Base-by-base conservation (phyloP, 106 monocot species). In the Chionographis japonica region DNA sequence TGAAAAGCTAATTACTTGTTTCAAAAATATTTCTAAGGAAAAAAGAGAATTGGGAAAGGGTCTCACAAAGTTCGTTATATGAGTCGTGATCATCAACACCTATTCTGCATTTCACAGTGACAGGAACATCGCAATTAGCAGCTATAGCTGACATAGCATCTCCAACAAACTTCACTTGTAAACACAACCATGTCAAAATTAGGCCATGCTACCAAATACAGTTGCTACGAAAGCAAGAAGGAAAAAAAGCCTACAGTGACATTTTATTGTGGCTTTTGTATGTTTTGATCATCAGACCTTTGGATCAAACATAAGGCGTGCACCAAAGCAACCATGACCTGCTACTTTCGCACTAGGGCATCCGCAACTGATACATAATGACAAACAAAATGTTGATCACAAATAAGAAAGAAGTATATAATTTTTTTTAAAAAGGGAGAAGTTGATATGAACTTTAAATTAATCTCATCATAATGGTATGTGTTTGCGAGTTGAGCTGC, bases 251-350 rank as follows among this genome's bases (percentile, higher is more conserved):
- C 27, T 37, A 10, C 54, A 70, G 56, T 38, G 8, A 37, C 13
- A 16, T 16, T 43, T 20, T 14, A 75, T n/a, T 12, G 18, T 53
- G 19, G 3, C 54, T 63, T 53, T 15, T 2, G 8, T 39, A 43
- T 66, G 41, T 11, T 60, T 41, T 61, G 12, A 15, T 60, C 2
- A 56, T 42, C 67, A 84, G 74, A 95, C 97, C 92, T 98, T 87
- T 59, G 97, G 92, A 41, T 93, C 75, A 72, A 98, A 60, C 97
- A 98, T 98, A 68, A 98, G 80, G 27, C 92, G 81, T 52, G 90
- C 97, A 61, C 97, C 97, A 83, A 98, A 98, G 77, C 97, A 98
- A 65, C 97, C 97, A 75, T 98, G 92, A 37, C 97, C 97, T 61
- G 97, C 97, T 62, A 98, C 97, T 85, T 89, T 98, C 53, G 84